Percentiles rank a stretch among this genome's conserved stretches.
phyloP scores from a whole-genome alignment of 176 grass and related monocot species.

The Panicum miliaceum region DNA sequence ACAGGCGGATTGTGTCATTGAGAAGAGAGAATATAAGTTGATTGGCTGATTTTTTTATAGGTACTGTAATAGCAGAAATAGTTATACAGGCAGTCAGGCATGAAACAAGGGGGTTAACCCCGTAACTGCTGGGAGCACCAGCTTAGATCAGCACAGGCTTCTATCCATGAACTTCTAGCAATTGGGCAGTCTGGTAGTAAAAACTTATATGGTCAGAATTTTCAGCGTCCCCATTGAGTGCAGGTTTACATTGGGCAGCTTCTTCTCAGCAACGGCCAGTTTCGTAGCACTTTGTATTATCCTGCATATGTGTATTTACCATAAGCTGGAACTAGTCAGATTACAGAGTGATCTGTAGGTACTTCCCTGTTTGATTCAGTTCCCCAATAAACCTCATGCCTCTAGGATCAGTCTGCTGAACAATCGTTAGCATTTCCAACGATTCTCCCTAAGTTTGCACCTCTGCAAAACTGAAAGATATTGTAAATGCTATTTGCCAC shows the following conservation, averaged over 20 bases:
- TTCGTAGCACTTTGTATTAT: background rate
- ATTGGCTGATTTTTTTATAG: background rate
- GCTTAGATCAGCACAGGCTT: background rate
- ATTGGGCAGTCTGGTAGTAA: background rate
- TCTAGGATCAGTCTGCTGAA: background rate
- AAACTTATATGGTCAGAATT: background rate
- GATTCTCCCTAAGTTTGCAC: background rate
- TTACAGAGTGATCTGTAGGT: background rate
- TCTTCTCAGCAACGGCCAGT: background rate
- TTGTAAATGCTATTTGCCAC: background rate
- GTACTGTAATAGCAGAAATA: background rate
- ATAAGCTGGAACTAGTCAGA: background rate
- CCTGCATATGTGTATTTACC: background rate
- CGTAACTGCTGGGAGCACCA: background rate
- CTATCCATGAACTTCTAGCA: background rate
- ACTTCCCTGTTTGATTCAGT: background rate
- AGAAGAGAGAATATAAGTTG: background rate
- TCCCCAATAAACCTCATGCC: background rate
- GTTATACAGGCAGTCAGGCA: background rate
- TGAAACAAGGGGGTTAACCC: background rate
- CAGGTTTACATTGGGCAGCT: background rate
- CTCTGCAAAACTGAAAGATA: conserved; percentile 1
- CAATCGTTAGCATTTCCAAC: conserved; percentile 1
- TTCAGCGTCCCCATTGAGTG: background rate
- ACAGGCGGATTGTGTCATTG: background rate